A percentile compares a stretch with the other conserved stretches of the same genome.
These are phyloP conservation scores for Podaxis sp. DNA, from an alignment of 768 basidiomycete genomes.

Conservation along the genomic window DNA sequence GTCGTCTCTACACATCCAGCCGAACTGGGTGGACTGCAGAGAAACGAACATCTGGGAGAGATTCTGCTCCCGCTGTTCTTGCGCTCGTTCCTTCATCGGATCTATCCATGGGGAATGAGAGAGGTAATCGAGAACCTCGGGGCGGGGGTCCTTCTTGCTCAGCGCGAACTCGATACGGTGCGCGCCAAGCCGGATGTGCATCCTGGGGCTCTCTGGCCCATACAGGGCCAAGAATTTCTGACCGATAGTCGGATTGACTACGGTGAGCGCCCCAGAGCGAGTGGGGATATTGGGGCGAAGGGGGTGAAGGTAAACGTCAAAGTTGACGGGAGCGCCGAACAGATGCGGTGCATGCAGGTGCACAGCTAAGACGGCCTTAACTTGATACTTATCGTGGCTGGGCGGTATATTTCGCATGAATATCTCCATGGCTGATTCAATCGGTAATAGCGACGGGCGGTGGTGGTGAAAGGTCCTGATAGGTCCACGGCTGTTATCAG, in stretches of 20 bases:
- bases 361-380: slow-evolving; percentile 34
- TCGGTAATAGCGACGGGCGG: background rate
- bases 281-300: slow-evolving; percentile 26
- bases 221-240: slow-evolving; percentile 38
- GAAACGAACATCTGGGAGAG: slow-evolving; percentile 28
- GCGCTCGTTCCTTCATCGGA: slow-evolving; percentile 31
- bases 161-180: slow-evolving; percentile 30
- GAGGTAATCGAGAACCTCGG: slow-evolving; percentile 37
- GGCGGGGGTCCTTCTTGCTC: slow-evolving; percentile 24
- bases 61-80: slow-evolving; percentile 26
- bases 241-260: slow-evolving; percentile 43
- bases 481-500: background rate
- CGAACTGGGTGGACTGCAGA: slow-evolving; percentile 47
- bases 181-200: slow-evolving; percentile 21
- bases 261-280: slow-evolving; percentile 45
- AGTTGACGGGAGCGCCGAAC: slow-evolving; percentile 39
- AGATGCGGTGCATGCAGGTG: slow-evolving; percentile 46
- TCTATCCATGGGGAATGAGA: slow-evolving; percentile 37
- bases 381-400: slow-evolving; percentile 25
- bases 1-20: slow-evolving; percentile 57
- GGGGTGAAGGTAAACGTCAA: slow-evolving; percentile 46
- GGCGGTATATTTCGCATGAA: slow-evolving; percentile 35
- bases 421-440: slow-evolving; percentile 31
- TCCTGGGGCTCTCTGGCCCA: background rate
- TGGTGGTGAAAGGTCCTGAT: background rate